Evolutionary conservation across 345 rosid species (phyloP).

Genomic region (Hibiscus mutabilis): DNA sequence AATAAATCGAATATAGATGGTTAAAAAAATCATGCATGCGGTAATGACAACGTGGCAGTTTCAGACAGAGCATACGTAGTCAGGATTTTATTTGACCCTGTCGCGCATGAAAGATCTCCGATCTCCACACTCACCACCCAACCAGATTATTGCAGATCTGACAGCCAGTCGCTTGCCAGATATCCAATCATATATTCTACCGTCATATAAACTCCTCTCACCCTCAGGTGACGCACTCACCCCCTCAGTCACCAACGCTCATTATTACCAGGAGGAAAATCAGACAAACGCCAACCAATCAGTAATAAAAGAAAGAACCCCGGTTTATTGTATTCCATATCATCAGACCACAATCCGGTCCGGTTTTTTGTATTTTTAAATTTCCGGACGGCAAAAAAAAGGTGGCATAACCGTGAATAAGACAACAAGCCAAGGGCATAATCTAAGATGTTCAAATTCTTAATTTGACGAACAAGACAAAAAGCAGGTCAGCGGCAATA

Average conservation of each 20-base stretch:
- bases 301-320: background rate
- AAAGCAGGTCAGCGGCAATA: conserved; percentile 39
- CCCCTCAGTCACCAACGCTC: background rate
- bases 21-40: background rate
- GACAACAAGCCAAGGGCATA: background rate
- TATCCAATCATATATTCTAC: conserved; percentile 1
- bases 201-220: background rate
- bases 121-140: background rate
- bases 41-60: background rate
- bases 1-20: no score
- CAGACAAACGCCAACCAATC: background rate
- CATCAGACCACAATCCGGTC: background rate
- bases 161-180: background rate
- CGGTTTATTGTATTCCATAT: background rate
- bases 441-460: background rate
- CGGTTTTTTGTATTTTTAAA: background rate
- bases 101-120: background rate
- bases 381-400: background rate
- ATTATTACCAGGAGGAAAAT: conserved; percentile 2
- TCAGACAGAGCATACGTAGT: background rate
- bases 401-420: conserved; percentile 30
- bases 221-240: background rate
- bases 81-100: conserved; percentile 9
- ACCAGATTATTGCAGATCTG: background rate
- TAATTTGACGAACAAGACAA: conserved; percentile 23